Evolutionary conservation across 306 rosid species (phyloP).

Genomic region (Macrotyloma uniflorum): DNA sequence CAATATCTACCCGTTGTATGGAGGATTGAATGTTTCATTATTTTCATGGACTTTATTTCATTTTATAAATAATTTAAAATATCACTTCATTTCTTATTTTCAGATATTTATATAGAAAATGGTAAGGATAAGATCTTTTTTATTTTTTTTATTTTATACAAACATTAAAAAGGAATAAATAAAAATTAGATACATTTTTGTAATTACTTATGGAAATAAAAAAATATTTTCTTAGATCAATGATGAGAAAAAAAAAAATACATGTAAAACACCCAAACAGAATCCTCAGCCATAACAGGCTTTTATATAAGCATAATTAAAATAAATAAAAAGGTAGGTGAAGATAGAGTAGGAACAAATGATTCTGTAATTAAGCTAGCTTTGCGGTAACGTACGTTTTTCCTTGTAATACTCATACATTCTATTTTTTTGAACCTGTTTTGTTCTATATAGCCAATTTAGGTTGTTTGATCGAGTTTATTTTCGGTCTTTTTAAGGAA

Average conservation of each 20-base stretch:
- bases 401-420: too few relatives aligned
- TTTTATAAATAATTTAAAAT: background rate
- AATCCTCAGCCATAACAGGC: background rate
- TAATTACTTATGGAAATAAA: background rate
- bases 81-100: background rate
- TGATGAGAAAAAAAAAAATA: background rate
- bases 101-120: background rate
- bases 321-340: background rate
- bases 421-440: too few relatives aligned
- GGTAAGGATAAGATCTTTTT: background rate
- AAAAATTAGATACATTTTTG: background rate
- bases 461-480: too few relatives aligned
- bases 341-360: background rate
- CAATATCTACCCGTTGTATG: background rate
- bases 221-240: background rate
- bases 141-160: background rate
- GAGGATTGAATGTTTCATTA: constrained; percentile 15
- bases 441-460: too few relatives aligned
- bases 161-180: background rate
- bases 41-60: background rate
- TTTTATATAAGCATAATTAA: background rate
- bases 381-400: background rate
- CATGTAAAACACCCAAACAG: background rate
- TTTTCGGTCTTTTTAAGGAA: too few relatives aligned
- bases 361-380: background rate